These are phyloP conservation scores for Mollisiaceae sp. DNA, from an alignment of 2,329 filamentous ascomycete species.

Conservation along the genomic window DNA sequence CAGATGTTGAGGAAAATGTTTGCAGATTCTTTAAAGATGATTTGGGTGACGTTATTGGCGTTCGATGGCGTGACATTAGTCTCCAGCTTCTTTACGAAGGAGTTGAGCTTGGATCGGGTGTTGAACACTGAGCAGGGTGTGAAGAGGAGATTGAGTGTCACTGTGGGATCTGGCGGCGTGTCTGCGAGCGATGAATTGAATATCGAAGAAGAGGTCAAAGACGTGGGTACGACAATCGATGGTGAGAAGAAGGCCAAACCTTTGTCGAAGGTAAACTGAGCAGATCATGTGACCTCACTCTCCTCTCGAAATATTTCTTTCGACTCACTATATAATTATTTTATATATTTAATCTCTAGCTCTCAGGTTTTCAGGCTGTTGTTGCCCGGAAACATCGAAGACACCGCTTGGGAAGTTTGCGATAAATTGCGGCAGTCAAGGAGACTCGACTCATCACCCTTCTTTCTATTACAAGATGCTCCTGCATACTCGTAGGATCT, in stretches of 20 bases:
- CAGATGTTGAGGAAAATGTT: constrained; percentile 25
- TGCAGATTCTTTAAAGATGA: constrained; percentile 31
- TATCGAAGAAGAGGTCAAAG: not conserved
- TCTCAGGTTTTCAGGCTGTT: no score
- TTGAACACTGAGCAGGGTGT: constrained; percentile 52
- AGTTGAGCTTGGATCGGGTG: constrained; percentile 45
- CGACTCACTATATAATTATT: no score
- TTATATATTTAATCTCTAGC: no score
- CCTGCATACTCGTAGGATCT: no score
- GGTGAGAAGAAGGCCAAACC: not conserved
- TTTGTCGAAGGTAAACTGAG: not conserved
- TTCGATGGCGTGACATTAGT: constrained; percentile 40
- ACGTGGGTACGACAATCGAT: not conserved
- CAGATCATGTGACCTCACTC: no score
- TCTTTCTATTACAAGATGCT: no score
- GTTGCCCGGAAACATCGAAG: no score
- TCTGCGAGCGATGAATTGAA: not conserved
- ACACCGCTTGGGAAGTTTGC: no score
- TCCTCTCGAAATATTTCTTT: no score
- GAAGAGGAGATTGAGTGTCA: constrained; percentile 48
- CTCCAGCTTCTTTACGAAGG: constrained; percentile 49
- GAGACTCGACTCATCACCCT: no score
- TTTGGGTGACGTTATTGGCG: constrained; percentile 30
- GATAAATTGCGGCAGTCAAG: no score
- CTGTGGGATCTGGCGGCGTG: not conserved